Percentiles rank a stretch among this genome's conserved stretches.
Conservation (phyloP, 2,329 filamentous ascomycete species). For the Aspergillus sp. region DNA sequence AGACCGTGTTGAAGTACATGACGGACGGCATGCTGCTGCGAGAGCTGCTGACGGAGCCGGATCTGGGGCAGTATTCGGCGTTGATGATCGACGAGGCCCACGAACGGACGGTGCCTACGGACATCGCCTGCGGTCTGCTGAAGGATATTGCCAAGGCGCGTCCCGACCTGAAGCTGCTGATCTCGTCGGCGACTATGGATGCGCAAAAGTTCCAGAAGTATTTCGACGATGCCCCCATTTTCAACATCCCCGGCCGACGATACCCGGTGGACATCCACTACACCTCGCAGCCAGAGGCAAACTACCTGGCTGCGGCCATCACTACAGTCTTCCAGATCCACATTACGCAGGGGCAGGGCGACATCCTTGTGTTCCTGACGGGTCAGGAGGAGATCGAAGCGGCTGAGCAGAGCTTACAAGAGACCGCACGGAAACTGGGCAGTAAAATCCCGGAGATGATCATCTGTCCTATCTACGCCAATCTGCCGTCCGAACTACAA, state of each 20-base stretch:
- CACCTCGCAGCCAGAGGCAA: conserved; percentile 84
- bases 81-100: conserved; percentile 98
- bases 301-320: conserved; percentile 86
- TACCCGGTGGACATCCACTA: conserved; percentile 93
- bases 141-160: conserved; percentile 83
- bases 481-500: conserved; percentile 85
- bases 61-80: conserved; percentile 76
- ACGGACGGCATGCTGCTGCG: conserved; percentile 93
- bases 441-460: conserved; percentile 81
- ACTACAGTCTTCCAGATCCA: conserved; percentile 96
- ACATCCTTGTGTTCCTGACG: conserved; percentile 91
- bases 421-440: conserved; percentile 83
- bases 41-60: conserved; percentile 85
- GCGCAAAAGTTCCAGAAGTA: conserved; percentile 88
- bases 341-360: conserved; percentile 76
- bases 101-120: conserved; percentile 86
- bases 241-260: conserved; percentile 86
- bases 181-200: conserved; percentile 93
- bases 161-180: conserved; percentile 83
- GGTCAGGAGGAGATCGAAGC: conserved; percentile 96
- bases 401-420: conserved; percentile 76
- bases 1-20: conserved; percentile 92
- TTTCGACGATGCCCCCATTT: conserved; percentile 89
- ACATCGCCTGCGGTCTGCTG: conserved; percentile 81
- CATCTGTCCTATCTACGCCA: conserved; percentile 91